Base-by-base conservation (phyloP, 495 filamentous ascomycete species). In the Physcia stellaris region DNA sequence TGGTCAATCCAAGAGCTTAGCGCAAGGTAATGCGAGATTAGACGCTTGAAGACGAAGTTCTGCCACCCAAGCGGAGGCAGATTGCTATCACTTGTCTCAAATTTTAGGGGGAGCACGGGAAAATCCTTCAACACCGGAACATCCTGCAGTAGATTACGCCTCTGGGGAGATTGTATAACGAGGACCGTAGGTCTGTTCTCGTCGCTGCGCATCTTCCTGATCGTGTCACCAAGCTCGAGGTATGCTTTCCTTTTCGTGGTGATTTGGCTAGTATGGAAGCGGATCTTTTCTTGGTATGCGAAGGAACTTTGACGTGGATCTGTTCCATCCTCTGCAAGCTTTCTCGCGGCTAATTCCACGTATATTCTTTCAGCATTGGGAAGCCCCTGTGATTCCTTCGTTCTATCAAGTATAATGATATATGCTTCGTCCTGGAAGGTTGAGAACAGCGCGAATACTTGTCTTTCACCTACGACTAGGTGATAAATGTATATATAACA, bases 11-110 rank as follows among this genome's bases (percentile, higher is more conserved):
- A 99, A 0, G 81, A 77, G 2, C 86, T 86, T 26, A 96, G 67
- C 40, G 83, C 79, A 22, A 99, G 71, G 56, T 94, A 96, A 49
- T 92, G 86, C 19, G 76, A 78, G 26, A 96, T 80, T 7, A 94
- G 57, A 13, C 88, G 72, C 52, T 84, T 83, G 2, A 85, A 83
- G 46, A 92, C 76, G 47, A 94, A 90, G 0, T 73, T 69, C 53
- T 95, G 90, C 90, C 90, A 99, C 10, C 86, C 88, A 24, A 99
- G 68, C 2, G 86, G 83, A 1, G 90, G 90, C 10, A 95, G 66
- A 38, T 82, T 78, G 61, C 79, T 84, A 47, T 96, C 92, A 0
- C 81, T 73, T 19, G 77, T 65, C 49, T 99, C 86, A 39, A 80
- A 77, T 43, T 77, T 75, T 28, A 99, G 69, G 1, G 80, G 67